Base-by-base conservation (phyloP, 1,284 basidiomycete species). In the Leccinum glutinopallens region DNA sequence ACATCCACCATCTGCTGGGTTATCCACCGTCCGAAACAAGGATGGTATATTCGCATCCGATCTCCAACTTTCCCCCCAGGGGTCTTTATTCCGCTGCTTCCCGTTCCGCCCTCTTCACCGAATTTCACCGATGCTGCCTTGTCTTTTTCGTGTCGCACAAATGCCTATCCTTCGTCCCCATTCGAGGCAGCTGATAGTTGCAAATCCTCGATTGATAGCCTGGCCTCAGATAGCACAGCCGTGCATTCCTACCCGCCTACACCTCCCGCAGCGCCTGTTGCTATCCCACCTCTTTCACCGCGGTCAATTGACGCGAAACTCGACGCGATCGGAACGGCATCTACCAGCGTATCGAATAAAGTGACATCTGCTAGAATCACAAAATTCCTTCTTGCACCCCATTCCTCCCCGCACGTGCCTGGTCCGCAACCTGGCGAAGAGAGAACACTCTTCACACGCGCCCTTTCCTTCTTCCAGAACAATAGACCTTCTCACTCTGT, bases 41-140 rank as follows among this genome's bases (percentile, higher is more conserved):
- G 91, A 29, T 93, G 91, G 91, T 92, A 92, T 74, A 86, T 93
- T 66, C 87, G 88, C 58, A 77, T 93, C 22, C 83, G 88, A 22
- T 79, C 89, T 1, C 90, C 90, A 0, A 72, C 79, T 6, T 90
- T 90, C 66, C 87, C 87, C 1, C 83, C 84, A 17, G 86, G 84
- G 5, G 80, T 84, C 17, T 89, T 83, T 71, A 90, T 92, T 49
- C 81, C 87, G 1, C 76, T 92, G 19, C 76, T 81, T 7, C 88
- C 90, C 6, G 78, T 90, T 0, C 80, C 87, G 1, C 76, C 78
- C 39, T 78, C 78, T 13, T 85, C 86, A 0, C 83, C 84, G 0
- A 82, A 87, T 68, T 81, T 87, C 66, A 74, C 79, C 2, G 89
- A 89, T 10, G 87, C 84, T 2, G 84, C 88, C 1, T 77, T 92